Evolutionary conservation across 345 rosid species (phyloP).

Genomic region (Orychophragmus violaceus): DNA sequence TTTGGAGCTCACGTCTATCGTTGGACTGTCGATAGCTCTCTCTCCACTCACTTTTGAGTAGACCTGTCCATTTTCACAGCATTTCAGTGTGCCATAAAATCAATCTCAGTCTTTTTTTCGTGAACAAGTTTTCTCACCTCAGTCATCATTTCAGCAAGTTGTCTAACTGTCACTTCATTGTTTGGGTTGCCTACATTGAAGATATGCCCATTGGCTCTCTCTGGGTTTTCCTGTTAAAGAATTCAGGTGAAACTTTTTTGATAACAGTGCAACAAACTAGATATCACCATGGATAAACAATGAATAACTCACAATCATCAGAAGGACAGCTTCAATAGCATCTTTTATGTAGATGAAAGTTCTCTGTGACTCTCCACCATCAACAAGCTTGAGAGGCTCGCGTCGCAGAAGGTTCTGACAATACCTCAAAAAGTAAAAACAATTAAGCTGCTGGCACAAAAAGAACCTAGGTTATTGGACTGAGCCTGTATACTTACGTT

Average conservation of each 20-base stretch:
- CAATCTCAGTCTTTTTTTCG: neutral
- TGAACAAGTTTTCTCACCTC: slow-evolving; percentile 40
- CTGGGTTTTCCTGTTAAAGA: slow-evolving; percentile 76
- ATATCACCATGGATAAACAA: neutral
- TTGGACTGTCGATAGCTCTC: slow-evolving; percentile 55
- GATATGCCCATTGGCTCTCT: slow-evolving; percentile 88
- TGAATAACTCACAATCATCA: slow-evolving; percentile 70
- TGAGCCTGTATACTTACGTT: slow-evolving; percentile 45
- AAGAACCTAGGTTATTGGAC: neutral
- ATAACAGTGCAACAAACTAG: neutral
- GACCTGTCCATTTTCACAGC: slow-evolving; percentile 41
- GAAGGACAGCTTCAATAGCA: slow-evolving; percentile 92
- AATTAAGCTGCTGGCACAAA: neutral
- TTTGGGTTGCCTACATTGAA: slow-evolving; percentile 98
- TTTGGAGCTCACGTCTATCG: slow-evolving; percentile 83
- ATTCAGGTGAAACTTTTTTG: slow-evolving; percentile 13
- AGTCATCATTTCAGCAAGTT: slow-evolving; percentile 99
- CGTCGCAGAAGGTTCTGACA: slow-evolving; percentile 66
- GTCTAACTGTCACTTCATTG: slow-evolving; percentile 97
- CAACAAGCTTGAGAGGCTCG: slow-evolving; percentile 93
- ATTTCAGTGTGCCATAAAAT: neutral
- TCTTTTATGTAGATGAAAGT: slow-evolving; percentile 93
- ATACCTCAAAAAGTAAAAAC: neutral
- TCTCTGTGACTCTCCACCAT: slow-evolving; percentile 95
- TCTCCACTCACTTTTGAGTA: slow-evolving; percentile 77